Conservation (phyloP, 2,329 filamentous ascomycete species). For the Xylariaceae sp. region DNA sequence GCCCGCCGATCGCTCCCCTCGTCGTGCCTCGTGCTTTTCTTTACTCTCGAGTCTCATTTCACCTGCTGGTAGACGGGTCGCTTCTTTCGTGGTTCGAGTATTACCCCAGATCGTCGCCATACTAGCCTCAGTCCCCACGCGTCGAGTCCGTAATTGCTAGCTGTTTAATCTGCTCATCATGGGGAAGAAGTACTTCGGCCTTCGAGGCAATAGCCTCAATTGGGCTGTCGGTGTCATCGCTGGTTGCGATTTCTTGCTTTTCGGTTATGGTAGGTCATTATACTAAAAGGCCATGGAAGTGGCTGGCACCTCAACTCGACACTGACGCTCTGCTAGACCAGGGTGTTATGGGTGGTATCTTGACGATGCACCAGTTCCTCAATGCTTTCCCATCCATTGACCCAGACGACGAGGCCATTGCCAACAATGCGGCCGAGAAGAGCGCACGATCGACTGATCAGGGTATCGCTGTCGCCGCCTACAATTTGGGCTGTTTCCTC, state of each 20-base stretch:
- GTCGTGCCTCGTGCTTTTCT: too few relatives aligned
- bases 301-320: too few relatives aligned
- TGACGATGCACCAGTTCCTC: slow-evolving; percentile 63
- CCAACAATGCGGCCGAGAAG: slow-evolving; percentile 26
- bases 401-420: slow-evolving; percentile 32
- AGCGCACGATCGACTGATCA: slow-evolving; percentile 47
- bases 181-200: slow-evolving; percentile 52
- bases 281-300: slow-evolving; percentile 3
- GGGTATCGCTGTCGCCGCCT: slow-evolving; percentile 49
- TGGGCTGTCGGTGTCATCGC: slow-evolving; percentile 67
- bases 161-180: slow-evolving; percentile 16
- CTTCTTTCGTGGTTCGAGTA: too few relatives aligned
- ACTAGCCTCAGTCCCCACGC: too few relatives aligned
- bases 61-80: too few relatives aligned
- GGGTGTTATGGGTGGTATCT: slow-evolving; percentile 70
- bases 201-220: slow-evolving; percentile 62
- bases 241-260: slow-evolving; percentile 66
- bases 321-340: slow-evolving; percentile 48
- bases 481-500: slow-evolving; percentile 56
- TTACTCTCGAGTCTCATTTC: too few relatives aligned
- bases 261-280: slow-evolving; percentile 45
- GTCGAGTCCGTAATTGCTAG: background rate
- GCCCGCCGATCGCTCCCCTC: too few relatives aligned
- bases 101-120: too few relatives aligned
- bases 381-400: slow-evolving; percentile 50